Conservation (phyloP, 148 eudicot species). For the Arctostaphylos glauca region DNA sequence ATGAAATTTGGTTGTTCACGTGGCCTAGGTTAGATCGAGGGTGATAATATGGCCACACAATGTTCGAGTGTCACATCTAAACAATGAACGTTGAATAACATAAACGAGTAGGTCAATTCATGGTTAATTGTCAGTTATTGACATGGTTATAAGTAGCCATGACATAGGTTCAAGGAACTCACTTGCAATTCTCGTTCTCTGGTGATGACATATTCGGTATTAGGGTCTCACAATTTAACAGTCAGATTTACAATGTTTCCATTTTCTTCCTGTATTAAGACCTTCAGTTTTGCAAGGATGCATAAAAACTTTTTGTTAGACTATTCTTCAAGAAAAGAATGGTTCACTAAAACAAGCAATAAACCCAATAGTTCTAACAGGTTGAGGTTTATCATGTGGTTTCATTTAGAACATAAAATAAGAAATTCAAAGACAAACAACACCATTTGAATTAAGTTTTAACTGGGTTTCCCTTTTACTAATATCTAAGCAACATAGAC, state of each 20-base stretch:
- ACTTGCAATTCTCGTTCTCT: conserved; percentile 88
- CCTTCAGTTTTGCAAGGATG: conserved; percentile 74
- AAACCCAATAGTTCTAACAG: background rate
- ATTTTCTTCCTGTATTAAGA: conserved; percentile 57
- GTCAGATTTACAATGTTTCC: conserved; percentile 49
- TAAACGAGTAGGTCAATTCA: too few relatives aligned
- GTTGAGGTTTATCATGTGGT: background rate
- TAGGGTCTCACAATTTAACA: conserved; percentile 88
- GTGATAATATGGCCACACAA: too few relatives aligned
- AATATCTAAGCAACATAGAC: background rate
- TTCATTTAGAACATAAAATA: background rate
- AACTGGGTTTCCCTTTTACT: background rate
- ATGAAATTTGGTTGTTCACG: too few relatives aligned
- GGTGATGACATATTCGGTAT: conserved; percentile 85
- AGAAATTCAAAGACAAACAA: background rate
- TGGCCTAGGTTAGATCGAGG: too few relatives aligned
- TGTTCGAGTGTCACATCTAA: too few relatives aligned
- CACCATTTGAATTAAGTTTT: background rate
- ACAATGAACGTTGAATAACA: too few relatives aligned
- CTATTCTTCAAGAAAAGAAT: background rate
- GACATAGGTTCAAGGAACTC: background rate
- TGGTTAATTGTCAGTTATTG: too few relatives aligned
- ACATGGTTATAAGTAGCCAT: too few relatives aligned
- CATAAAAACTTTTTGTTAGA: background rate
- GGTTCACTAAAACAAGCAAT: background rate